Conservation (phyloP, 2,329 filamentous ascomycete genomes). For the Aspergillus phoenicis region DNA sequence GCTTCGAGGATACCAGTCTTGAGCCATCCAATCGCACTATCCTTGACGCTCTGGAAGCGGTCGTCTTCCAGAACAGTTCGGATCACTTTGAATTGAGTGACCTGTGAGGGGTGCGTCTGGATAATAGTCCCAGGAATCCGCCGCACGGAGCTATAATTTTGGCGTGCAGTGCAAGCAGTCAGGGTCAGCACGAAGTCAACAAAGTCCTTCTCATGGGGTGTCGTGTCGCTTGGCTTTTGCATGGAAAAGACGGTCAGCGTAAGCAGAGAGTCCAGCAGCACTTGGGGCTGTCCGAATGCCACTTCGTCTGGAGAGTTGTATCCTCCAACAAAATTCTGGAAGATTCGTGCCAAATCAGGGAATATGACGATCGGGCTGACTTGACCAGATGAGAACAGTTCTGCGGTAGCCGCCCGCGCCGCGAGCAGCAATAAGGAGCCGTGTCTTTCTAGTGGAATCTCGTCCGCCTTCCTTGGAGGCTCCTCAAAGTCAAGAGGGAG, state of each 20-base stretch:
- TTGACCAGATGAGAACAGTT: constrained; percentile 51
- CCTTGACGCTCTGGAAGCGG: constrained; percentile 57
- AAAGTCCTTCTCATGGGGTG: constrained; percentile 55
- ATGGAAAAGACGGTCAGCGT: constrained; percentile 55
- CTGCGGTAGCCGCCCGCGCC: constrained; percentile 53
- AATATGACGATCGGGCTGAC: constrained; percentile 51
- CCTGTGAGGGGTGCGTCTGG: constrained; percentile 56
- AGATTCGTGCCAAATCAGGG: constrained; percentile 54
- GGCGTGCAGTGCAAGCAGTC: constrained; percentile 41
- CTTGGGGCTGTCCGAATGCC: constrained; percentile 51
- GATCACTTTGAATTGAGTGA: constrained; percentile 57
- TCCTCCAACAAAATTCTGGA: constrained; percentile 55
- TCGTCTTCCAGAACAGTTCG: constrained; percentile 58
- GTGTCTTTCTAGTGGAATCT: constrained; percentile 59
- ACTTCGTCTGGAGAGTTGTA: constrained; percentile 40
- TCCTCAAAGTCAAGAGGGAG: constrained; percentile 57
- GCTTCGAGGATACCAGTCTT: constrained; percentile 61
- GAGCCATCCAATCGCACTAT: constrained; percentile 62
- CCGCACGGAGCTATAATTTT: constrained; percentile 41
- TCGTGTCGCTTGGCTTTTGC: constrained; percentile 48
- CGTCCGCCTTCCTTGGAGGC: constrained; percentile 53
- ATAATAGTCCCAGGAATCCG: constrained; percentile 44
- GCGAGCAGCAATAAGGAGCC: constrained; percentile 58
- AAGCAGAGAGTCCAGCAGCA: constrained; percentile 58
- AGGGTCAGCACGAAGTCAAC: constrained; percentile 54